Conservation (phyloP, 257 asterid species). For the Ilex asprella region DNA sequence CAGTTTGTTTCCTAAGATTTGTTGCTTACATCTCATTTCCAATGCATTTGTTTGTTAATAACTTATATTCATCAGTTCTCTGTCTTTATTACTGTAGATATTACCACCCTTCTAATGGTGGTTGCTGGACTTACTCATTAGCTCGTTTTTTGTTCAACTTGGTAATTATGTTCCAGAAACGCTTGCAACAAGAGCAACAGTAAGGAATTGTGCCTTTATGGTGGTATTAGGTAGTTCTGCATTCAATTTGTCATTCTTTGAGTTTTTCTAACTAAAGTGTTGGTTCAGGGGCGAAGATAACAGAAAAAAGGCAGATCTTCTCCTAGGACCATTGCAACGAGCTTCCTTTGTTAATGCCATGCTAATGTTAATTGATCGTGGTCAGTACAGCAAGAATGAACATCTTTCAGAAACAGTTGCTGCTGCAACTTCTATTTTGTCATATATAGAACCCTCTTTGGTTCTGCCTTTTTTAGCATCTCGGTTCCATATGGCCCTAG, state of each 20-base stretch:
- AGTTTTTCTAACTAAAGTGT: conserved; percentile 17
- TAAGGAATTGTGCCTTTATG: conserved; percentile 28
- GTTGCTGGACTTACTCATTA: conserved; percentile 92
- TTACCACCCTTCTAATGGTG: conserved; percentile 99
- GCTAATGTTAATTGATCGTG: conserved; percentile 92
- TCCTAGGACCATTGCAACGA: conserved; percentile 67
- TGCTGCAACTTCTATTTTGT: conserved; percentile 81
- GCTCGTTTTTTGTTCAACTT: conserved; percentile 81
- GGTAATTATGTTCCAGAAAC: conserved; percentile 70
- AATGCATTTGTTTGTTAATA: conserved; percentile 10
- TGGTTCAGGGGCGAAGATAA: conserved; percentile 64
- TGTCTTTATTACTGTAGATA: conserved; percentile 43
- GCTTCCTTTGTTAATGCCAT: conserved; percentile 63
- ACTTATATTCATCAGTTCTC: conserved; percentile 4
- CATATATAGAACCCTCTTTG: conserved; percentile 86
- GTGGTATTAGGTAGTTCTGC: not conserved
- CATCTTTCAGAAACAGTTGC: conserved; percentile 97
- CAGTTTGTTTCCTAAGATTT: conserved; percentile 64
- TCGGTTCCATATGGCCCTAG: conserved; percentile 98
- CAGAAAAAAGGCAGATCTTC: conserved; percentile 39
- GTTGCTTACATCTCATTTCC: conserved; percentile 1
- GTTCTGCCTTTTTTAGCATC: conserved; percentile 89
- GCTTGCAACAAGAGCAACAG: conserved; percentile 88
- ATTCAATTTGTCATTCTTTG: no score
- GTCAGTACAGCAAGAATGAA: conserved; percentile 93